Evolutionary conservation across 192 early-diverging fungal species (phyloP).

Genomic region (Gonapodya prolifera): DNA sequence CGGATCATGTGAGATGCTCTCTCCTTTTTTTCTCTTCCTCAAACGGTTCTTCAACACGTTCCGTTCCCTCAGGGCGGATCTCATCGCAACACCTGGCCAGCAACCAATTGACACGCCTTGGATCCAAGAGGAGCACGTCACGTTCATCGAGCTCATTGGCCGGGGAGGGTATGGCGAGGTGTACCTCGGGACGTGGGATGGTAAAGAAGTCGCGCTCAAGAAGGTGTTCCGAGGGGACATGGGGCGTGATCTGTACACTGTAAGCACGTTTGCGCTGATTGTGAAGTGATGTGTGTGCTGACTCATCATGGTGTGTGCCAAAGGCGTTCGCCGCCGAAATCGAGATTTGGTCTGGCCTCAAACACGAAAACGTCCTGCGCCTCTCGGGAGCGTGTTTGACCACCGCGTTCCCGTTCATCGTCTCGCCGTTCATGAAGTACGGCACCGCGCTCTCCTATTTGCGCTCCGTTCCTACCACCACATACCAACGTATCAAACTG

Average conservation of each 20-base stretch:
- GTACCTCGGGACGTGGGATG: neutral
- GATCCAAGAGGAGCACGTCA: neutral
- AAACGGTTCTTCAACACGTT: neutral
- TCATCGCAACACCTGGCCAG: neutral
- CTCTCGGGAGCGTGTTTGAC: constrained; percentile 17
- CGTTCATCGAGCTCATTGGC: neutral
- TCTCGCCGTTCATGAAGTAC: constrained; percentile 15
- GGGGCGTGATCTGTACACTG: neutral
- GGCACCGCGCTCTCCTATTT: constrained; percentile 10
- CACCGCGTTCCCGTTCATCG: constrained; percentile 14
- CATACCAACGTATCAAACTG: neutral
- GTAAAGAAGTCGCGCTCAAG: neutral
- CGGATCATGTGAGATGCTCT: neutral
- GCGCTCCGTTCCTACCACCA: neutral
- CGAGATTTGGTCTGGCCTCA: neutral
- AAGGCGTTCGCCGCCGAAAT: neutral
- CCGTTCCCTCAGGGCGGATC: neutral
- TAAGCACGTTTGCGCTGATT: neutral
- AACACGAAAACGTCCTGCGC: constrained; percentile 9
- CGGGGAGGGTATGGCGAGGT: neutral
- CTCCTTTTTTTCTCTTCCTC: neutral
- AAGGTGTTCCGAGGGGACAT: neutral
- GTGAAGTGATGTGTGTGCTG: neutral
- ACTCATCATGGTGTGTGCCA: neutral
- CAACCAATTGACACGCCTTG: neutral